Percentiles rank a stretch among this genome's conserved stretches.
Evolutionary conservation across 768 basidiomycete species (phyloP).

Genomic region (Suillus decipiens): DNA sequence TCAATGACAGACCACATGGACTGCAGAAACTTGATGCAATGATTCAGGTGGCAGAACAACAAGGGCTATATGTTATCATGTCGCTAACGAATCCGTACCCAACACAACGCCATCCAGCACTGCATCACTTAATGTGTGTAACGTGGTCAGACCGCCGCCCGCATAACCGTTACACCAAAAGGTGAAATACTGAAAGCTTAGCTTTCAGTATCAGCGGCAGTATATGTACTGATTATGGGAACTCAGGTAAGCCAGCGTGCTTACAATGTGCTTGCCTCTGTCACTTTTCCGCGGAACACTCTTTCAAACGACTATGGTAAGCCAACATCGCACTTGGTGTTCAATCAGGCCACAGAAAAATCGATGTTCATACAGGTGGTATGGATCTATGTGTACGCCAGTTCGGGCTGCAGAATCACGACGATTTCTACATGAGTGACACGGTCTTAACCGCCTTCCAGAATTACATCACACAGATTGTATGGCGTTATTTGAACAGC

Average conservation of each 20-base stretch:
- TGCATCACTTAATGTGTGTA: too few relatives aligned
- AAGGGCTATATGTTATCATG: slow-evolving; percentile 52
- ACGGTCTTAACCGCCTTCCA: slow-evolving; percentile 45
- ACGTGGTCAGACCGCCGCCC: too few relatives aligned
- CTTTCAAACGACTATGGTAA: slow-evolving; percentile 41
- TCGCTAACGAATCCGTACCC: slow-evolving; percentile 58
- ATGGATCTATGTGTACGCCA: slow-evolving; percentile 71
- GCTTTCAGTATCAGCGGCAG: too few relatives aligned
- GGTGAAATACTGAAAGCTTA: too few relatives aligned
- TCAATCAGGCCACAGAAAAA: slow-evolving; percentile 47
- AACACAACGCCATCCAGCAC: slow-evolving; percentile 9
- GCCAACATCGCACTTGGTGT: slow-evolving; percentile 20
- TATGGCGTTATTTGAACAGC: slow-evolving; percentile 48
- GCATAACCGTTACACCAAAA: too few relatives aligned
- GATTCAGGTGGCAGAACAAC: slow-evolving; percentile 52
- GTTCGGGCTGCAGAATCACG: slow-evolving; percentile 51
- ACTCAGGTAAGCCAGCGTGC: too few relatives aligned
- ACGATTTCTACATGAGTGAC: slow-evolving; percentile 61
- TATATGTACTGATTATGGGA: too few relatives aligned
- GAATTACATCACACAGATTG: slow-evolving; percentile 39
- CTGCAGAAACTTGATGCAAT: slow-evolving; percentile 56
- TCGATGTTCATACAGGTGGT: slow-evolving; percentile 45
- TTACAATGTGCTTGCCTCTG: slow-evolving; percentile 51
- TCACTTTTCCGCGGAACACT: slow-evolving; percentile 57
- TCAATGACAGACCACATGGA: slow-evolving; percentile 56